Base-by-base conservation (phyloP, 2,329 filamentous ascomycete genomes). In the Aspergillus ochraceoroseus region DNA sequence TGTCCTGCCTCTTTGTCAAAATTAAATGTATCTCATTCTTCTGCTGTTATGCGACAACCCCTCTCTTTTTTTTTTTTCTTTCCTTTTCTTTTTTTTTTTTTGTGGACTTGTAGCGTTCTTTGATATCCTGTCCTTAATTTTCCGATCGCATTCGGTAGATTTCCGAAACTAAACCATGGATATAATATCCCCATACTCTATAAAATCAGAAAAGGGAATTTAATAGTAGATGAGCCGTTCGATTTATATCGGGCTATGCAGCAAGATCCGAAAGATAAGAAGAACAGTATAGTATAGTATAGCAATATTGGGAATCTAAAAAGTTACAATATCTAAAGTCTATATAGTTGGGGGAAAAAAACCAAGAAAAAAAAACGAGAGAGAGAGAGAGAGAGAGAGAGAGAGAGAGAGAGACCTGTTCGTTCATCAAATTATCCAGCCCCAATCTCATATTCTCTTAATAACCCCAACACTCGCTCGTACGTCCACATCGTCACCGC, bases 401-500 rank as follows among this genome's bases (percentile, higher is more conserved):
- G n/a, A n/a, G n/a, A n/a, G n/a, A n/a, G n/a, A n/a, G 8, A 6
- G 15, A 26, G 4, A 19, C 18, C 14, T 18, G 30, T 23, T 44
- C 35, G 53, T 8, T 36, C 31, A 7, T 14, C 29, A 13, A 41
- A 25, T 17, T 26, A 33, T 19, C 41, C 34, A 27, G 49, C 54
- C 7, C 5, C 20, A 22, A 61, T 22, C 14, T 64, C 61, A 38
- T 60, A 54, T 29, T 65, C 61, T 42, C 69, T 65, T 47, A 90
- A 68, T 14, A 79, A 51, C 35, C 71, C 75, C 67, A 95, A 69
- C 12, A 77, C 77, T 57, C 82, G 73, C 69, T 95, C 89, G 65
- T 95, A 95, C 2, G 87, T 94, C 87, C 88, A 95, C 73, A 95
- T 86, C 0, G 89, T 95, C 20, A 95, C 79, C 5, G 89, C 87